phyloP scores from a whole-genome alignment of 352 stramenopile genomes.

The Phytophthora sojae region DNA sequence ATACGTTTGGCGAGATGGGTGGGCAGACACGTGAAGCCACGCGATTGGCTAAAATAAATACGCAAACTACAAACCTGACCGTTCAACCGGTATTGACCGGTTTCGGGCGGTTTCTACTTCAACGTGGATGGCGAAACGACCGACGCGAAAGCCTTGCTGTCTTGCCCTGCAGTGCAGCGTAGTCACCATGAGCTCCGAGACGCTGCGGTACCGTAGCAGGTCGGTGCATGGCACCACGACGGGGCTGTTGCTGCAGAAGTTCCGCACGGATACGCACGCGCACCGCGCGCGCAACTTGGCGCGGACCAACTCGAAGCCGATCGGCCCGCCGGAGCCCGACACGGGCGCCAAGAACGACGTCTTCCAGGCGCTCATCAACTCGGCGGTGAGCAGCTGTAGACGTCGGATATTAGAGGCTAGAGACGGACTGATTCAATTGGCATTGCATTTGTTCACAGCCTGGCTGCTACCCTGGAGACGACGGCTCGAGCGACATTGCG shows the following conservation, averaged over 20 bases:
- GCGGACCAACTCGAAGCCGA: background rate
- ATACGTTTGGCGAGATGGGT: constrained; percentile 8
- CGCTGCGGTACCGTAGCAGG: constrained; percentile 28
- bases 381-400: constrained; percentile 14
- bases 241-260: constrained; percentile 31
- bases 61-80: background rate
- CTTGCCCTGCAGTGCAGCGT: no score
- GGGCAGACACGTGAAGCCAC: constrained; percentile 31
- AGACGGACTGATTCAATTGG: background rate
- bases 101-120: no score
- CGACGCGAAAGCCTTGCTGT: no score
- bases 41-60: constrained; percentile 35
- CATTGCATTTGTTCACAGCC: constrained; percentile 28
- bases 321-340: background rate
- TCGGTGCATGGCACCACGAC: constrained; percentile 13
- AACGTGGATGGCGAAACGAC: no score
- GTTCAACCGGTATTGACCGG: no score
- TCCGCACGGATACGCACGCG: constrained; percentile 15
- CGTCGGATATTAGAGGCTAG: background rate
- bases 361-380: constrained; percentile 36
- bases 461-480: constrained; percentile 58
- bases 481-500: constrained; percentile 56
- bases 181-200: constrained; percentile 22
- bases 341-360: constrained; percentile 7
- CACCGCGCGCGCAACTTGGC: constrained; percentile 15